Percentiles rank a stretch among this genome's conserved stretches.
Conservation (phyloP, 2,329 filamentous ascomycete species). For the Cytospora schulzeri region DNA sequence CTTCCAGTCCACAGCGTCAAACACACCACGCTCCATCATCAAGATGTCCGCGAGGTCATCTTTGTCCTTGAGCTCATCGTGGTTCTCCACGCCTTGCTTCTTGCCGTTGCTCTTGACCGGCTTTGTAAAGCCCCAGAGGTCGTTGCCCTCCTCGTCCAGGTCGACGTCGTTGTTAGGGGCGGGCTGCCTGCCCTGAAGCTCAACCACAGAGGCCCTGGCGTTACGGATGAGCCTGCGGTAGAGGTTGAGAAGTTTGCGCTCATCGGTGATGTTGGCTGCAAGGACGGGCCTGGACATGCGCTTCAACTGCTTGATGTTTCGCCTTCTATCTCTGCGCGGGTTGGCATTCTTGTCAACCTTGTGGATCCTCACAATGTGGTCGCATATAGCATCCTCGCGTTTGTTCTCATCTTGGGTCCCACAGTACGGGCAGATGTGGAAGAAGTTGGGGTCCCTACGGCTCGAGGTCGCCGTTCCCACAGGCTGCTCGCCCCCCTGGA, state of each 20-base stretch:
- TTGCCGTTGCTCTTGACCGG: too few relatives aligned
- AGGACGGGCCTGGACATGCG: too few relatives aligned
- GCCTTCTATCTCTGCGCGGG: not conserved
- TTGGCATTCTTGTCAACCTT: too few relatives aligned
- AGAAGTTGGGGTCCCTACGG: not conserved
- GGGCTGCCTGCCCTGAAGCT: not conserved
- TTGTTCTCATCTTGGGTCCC: not conserved
- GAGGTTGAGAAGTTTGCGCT: not conserved
- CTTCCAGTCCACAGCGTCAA: not conserved
- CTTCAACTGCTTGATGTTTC: not conserved
- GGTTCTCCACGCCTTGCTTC: too few relatives aligned
- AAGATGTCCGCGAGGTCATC: not conserved
- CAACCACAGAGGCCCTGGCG: not conserved
- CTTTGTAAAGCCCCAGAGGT: too few relatives aligned
- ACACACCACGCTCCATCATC: not conserved
- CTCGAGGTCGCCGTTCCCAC: not conserved
- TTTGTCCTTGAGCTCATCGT: not conserved
- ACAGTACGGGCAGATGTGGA: not conserved
- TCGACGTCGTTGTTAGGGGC: too few relatives aligned
- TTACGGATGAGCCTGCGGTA: not conserved
- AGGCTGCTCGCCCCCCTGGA: not conserved
- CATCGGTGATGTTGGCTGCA: not conserved
- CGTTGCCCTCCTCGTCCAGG: too few relatives aligned
- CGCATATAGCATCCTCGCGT: not conserved
- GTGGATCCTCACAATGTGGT: not conserved